Evolutionary conservation across 2,329 filamentous ascomycete species (phyloP), one percentile per base, ranked within the genome.

Genomic region (Thelonectria olida): DNA sequence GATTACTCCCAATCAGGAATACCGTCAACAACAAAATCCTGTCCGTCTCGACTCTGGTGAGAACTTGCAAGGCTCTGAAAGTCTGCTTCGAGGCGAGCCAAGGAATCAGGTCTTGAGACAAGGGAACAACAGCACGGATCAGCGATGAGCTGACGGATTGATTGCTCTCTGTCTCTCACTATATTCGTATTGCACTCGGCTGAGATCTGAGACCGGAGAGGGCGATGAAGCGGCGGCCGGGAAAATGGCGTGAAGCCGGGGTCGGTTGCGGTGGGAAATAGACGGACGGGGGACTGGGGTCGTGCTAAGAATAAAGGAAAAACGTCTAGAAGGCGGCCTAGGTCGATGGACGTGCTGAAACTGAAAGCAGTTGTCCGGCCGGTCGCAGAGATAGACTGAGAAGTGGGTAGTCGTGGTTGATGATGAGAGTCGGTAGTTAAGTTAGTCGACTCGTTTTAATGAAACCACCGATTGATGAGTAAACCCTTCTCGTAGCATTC

Each of bases 151-250:
- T 44, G 45, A 48, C 38, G 28, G 62, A 41, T 50, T 56, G 27
- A 27, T 23, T 25, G 36, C 15, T 22, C 19, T 22, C 17, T 15
- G 28, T 23, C 17, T 23, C 55, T 69, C 58, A 54, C 52, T 63
- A 17, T 53, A 41, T 17, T 7, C n/a, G 34, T 34, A 28, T 45
- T 55, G 53, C 56, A 55, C 52, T 69, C 63, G 67, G 67, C 67
- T 70, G 62, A 70, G 65, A 67, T 69, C 59, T 70, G 68, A 70
- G 68, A 70, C 66, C 68, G 68, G 68, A 53, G 58, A 70, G 38
- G 57, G 59, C 58, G 65, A 61, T 49, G 52, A 65, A 63, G 44
- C 44, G 49, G 50, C 54, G 54, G 54, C 9, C 38, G 57, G 54
- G 9, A 31, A 51, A 23, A 60, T 44, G 51, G 57, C 45, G 57